Evolutionary conservation across 2,329 filamentous ascomycete genomes (phyloP).

Genomic region (Fusarium guadeloupense): DNA sequence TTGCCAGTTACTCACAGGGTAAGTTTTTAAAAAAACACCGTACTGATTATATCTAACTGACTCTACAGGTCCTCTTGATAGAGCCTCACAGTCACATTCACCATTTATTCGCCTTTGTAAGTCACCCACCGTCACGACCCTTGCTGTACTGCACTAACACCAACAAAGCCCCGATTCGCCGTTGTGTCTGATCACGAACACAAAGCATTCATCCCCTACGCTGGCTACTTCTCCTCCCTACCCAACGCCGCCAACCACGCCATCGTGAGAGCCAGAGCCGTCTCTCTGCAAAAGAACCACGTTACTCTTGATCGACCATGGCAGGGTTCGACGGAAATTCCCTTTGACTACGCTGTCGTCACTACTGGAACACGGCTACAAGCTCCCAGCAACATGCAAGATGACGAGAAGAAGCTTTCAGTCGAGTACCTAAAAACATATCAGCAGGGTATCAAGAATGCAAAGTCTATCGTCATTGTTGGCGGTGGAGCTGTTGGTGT

Average conservation of each 20-base stretch:
- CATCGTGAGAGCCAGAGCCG: constrained; percentile 30
- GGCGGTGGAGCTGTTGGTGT: constrained; percentile 41
- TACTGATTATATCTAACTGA: accelerated
- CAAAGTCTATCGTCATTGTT: constrained; percentile 38
- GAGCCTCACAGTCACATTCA: constrained; percentile 64
- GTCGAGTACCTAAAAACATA: constrained; percentile 38
- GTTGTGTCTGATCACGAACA: constrained; percentile 55
- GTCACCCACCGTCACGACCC: neutral
- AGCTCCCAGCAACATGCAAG: constrained; percentile 37
- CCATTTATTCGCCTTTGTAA: constrained; percentile 56
- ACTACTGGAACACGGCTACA: constrained; percentile 38
- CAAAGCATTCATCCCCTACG: constrained; percentile 61
- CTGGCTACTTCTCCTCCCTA: constrained; percentile 31
- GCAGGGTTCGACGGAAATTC: constrained; percentile 37
- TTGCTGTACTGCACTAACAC: neutral
- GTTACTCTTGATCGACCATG: constrained; percentile 36
- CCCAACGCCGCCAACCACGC: constrained; percentile 31
- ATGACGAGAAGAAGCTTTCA: constrained; percentile 34
- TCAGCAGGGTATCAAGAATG: constrained; percentile 32
- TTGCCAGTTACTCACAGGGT: constrained; percentile 39
- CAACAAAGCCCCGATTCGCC: constrained; percentile 52
- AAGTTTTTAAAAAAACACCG: neutral
- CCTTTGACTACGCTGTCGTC: constrained; percentile 39
- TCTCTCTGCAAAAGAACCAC: constrained; percentile 28
- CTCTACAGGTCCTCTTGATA: constrained; percentile 54